A percentile compares a stretch with the other conserved stretches of the same genome.
These are phyloP conservation scores for Neurospora discreta DNA, from an alignment of 495 filamentous ascomycete species.

Conservation along the genomic window DNA sequence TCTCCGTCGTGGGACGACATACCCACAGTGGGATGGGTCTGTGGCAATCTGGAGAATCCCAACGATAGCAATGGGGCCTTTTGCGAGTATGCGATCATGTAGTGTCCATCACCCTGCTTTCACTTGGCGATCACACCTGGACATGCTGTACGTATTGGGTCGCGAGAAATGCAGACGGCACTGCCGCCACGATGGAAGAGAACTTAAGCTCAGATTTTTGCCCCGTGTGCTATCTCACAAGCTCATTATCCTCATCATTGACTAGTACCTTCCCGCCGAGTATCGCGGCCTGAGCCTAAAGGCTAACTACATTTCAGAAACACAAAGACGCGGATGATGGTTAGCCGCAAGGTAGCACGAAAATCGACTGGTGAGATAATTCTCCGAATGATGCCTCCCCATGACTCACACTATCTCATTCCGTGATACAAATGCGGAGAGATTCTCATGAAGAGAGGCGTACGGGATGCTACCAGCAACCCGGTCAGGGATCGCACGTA, in stretches of 20 bases:
- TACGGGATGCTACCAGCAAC: not conserved
- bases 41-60: not conserved
- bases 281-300: not conserved
- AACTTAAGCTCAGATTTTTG: not conserved
- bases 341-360: not conserved
- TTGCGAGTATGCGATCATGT: not conserved
- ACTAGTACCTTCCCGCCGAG: not conserved
- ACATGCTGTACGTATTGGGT: not conserved
- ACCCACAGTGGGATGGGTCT: not conserved
- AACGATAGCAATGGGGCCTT: not conserved
- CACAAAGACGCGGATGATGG: not conserved
- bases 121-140: not conserved
- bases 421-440: not conserved
- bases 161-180: not conserved
- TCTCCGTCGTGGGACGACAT: not conserved
- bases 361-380: not conserved
- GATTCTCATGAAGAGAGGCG: not conserved
- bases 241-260: not conserved
- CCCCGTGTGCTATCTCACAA: not conserved
- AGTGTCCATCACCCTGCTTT: not conserved
- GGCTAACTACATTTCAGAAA: not conserved
- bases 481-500: not conserved
- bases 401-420: not conserved
- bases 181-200: not conserved
- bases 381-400: not conserved